A percentile compares a stretch with the other conserved stretches of the same genome.
These are phyloP conservation scores for Asterophora lycoperdoides DNA, from an alignment of 768 basidiomycete species.

Conservation along the genomic window DNA sequence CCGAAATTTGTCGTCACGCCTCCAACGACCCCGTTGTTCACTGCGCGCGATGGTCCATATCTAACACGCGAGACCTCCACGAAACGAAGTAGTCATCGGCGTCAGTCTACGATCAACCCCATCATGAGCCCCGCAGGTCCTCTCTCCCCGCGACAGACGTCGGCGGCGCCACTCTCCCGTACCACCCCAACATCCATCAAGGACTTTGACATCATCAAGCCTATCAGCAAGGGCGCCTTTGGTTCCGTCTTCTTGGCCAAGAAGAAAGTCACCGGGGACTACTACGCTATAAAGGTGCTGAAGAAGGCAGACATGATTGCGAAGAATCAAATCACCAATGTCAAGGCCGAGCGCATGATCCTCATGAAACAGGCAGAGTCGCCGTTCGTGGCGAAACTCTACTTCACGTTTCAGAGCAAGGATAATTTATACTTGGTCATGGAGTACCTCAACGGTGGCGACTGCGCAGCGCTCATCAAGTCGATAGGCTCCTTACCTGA, in stretches of 20 bases:
- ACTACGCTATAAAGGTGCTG: slow-evolving; percentile 99
- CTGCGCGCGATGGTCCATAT: slow-evolving; percentile 34
- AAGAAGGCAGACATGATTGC: slow-evolving; percentile 99
- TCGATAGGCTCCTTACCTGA: slow-evolving; percentile 90
- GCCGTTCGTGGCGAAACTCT: slow-evolving; percentile 95
- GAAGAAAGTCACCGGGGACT: slow-evolving; percentile 97
- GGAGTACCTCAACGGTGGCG: slow-evolving; percentile 98
- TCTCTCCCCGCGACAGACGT: slow-evolving; percentile 83
- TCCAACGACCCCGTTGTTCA: slow-evolving; percentile 66
- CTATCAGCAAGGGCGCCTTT: slow-evolving; percentile 98
- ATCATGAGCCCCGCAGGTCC: slow-evolving; percentile 62
- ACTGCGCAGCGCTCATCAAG: slow-evolving; percentile 96
- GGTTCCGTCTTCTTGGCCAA: slow-evolving; percentile 98
- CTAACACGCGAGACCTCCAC: slow-evolving; percentile 43
- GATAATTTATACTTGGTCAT: slow-evolving; percentile 98
- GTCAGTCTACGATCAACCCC: slow-evolving; percentile 69
- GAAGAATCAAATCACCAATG: slow-evolving; percentile 99
- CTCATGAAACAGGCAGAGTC: slow-evolving; percentile 99
- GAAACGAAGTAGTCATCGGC: slow-evolving; percentile 57
- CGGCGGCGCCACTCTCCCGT: slow-evolving; percentile 71
- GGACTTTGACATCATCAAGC: slow-evolving; percentile 99
- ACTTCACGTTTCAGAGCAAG: slow-evolving; percentile 99
- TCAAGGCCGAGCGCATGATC: slow-evolving; percentile 99
- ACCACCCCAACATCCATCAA: slow-evolving; percentile 90
- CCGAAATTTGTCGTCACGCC: slow-evolving; percentile 70